phyloP scores from a whole-genome alignment of 2,329 filamentous ascomycete species.

The Delphinella strobiligena region DNA sequence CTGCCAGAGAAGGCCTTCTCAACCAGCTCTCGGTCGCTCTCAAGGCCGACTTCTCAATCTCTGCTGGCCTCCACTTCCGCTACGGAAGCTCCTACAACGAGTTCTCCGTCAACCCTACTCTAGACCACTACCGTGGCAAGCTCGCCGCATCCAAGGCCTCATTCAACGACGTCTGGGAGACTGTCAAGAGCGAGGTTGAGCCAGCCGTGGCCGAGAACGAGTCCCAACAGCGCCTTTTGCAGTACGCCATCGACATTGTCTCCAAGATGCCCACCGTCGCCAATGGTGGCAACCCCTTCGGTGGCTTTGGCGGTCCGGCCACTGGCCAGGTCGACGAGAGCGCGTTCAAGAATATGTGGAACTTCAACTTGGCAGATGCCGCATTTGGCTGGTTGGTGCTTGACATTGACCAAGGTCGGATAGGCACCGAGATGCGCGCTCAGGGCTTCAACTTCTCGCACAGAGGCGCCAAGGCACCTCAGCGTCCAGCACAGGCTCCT shows the following conservation, averaged over 20 bases:
- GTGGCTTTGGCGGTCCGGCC: conserved; percentile 59
- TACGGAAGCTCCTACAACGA: conserved; percentile 99
- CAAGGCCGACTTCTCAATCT: conserved; percentile 97
- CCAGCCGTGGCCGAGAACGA: conserved; percentile 89
- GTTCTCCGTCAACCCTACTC: conserved; percentile 94
- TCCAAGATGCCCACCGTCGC: conserved; percentile 95
- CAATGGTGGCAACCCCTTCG: conserved; percentile 93
- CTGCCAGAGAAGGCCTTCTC: conserved; percentile 86
- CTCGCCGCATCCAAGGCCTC: conserved; percentile 95
- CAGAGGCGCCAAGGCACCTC: conserved; percentile 61
- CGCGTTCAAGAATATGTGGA: conserved; percentile 99
- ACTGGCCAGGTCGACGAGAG: conserved; percentile 93
- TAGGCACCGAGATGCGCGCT: conserved; percentile 96
- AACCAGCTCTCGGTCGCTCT: conserved; percentile 96
- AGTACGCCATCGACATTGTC: conserved; percentile 87
- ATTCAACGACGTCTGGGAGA: conserved; percentile 99
- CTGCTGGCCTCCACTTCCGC: conserved; percentile 92
- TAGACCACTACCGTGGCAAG: conserved; percentile 98
- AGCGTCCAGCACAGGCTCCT: conserved; percentile 24
- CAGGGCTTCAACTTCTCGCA: conserved; percentile 99
- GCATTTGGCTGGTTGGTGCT: conserved; percentile 93
- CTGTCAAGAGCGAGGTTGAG: conserved; percentile 90
- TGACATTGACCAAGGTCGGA: conserved; percentile 88
- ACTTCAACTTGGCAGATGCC: conserved; percentile 95
- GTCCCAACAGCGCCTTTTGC: conserved; percentile 80